Base-by-base conservation (phyloP, 2,329 filamentous ascomycete genomes). In the Aspergillus ochraceus region DNA sequence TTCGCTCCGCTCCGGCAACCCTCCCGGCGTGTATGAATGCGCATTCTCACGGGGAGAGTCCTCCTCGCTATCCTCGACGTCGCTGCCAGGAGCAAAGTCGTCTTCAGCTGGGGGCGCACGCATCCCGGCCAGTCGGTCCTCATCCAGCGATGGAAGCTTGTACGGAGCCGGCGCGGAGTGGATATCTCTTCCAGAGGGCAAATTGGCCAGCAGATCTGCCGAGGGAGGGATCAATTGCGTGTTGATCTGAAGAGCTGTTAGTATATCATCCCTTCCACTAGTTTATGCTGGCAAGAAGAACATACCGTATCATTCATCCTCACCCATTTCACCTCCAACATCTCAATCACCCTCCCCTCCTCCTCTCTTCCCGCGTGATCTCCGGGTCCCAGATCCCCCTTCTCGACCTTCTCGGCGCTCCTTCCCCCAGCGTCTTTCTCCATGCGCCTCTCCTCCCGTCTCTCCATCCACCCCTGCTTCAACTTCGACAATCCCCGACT, bases 161-260 rank as follows among this genome's bases (percentile, higher is more conserved):
- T 88, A 97, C 0, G 86, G 81, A 68, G 88, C 88, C 39, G 91
- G 79, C 0, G 81, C 84, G 64, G 73, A 64, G 59, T 96, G 90
- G 55, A 97, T 92, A 69, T 97, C 93, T 63, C 94, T 86, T 1
- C 94, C 94, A 1, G 90, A 94, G 0, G 95, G 94, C 79, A 98
- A 90, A 61, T 86, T 88, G 6, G 90, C 84, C 4, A 96, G 77
- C 10, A 97, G 79, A 0, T 90, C 85, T 14, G 88, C 88, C 4
- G 85, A 83, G 0, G 90, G 83, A 0, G 93, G 92, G 32, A 98
- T 84, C 1, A 81, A 58, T 72, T 97, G 92, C 0, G 92, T 89
- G 61, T 93, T 91, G 68, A 97, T 88, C 87, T 94, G 62, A 2
- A 45, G 0, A 49, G 5, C 26, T 63, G 42, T 70, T 52, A 56